Evolutionary conservation across 352 stramenopile species (phyloP).

Genomic region (Bremia lactucae): DNA sequence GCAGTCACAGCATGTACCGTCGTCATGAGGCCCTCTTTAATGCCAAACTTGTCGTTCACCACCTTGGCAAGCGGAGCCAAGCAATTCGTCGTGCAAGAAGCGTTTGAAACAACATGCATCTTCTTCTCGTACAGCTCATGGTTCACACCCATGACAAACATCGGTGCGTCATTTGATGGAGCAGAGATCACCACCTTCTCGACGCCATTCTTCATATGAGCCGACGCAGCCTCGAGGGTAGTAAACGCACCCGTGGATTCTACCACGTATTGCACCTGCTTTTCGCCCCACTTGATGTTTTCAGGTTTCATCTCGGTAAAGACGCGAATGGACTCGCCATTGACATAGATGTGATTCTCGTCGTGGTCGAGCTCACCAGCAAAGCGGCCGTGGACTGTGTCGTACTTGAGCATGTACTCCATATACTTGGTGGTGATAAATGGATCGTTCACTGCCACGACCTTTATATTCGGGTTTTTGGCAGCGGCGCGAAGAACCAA

Average conservation of each 20-base stretch:
- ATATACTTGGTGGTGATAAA: conserved; percentile 96
- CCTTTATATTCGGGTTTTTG: conserved; percentile 79
- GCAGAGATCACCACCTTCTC: conserved; percentile 98
- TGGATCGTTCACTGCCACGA: conserved; percentile 91
- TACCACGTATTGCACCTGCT: conserved; percentile 91
- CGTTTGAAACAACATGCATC: conserved; percentile 97
- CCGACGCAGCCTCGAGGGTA: conserved; percentile 85
- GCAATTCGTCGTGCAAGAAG: conserved; percentile 99
- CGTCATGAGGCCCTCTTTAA: conserved; percentile 98
- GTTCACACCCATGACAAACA: conserved; percentile 99
- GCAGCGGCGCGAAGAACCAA: conserved; percentile 90
- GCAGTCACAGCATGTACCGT: conserved; percentile 98
- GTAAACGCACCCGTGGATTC: conserved; percentile 81
- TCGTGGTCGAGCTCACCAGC: conserved; percentile 77
- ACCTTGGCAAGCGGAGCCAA: conserved; percentile 97
- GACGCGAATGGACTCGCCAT: conserved; percentile 88
- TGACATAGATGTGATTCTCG: conserved; percentile 83
- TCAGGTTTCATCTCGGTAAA: too few species aligned
- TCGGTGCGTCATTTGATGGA: conserved; percentile 95
- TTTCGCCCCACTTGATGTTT: conserved; percentile 88
- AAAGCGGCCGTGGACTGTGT: conserved; percentile 90
- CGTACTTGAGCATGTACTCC: conserved; percentile 89
- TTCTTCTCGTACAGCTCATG: conserved; percentile 88
- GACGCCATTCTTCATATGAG: conserved; percentile 88
- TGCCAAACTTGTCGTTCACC: conserved; percentile 97